These are phyloP conservation scores for Cyclaneusma minus DNA, from an alignment of 2,329 filamentous ascomycete genomes.

Conservation along the genomic window DNA sequence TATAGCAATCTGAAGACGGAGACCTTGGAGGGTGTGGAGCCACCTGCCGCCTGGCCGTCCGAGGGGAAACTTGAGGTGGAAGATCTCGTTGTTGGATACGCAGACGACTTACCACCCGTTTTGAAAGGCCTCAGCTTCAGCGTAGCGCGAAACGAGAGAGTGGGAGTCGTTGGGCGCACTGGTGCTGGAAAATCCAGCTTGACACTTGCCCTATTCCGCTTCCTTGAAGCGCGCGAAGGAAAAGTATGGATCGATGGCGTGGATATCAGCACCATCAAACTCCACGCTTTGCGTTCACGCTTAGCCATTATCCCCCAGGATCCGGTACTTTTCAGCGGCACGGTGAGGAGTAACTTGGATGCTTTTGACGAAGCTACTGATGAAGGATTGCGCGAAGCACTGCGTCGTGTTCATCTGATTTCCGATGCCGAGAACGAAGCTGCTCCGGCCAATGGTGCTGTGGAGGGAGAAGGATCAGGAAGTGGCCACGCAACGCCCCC, in stretches of 20 bases:
- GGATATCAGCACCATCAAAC: slow-evolving; percentile 56
- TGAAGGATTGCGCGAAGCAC: slow-evolving; percentile 49
- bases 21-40: slow-evolving; percentile 40
- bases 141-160: slow-evolving; percentile 49
- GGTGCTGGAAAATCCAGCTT: slow-evolving; percentile 66
- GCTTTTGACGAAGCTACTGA: slow-evolving; percentile 59
- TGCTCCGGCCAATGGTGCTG: no score
- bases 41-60: slow-evolving; percentile 60
- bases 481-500: slow-evolving; percentile 22
- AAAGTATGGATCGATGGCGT: slow-evolving; percentile 56
- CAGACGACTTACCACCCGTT: slow-evolving; percentile 53
- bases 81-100: slow-evolving; percentile 58
- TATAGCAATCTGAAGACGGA: slow-evolving; percentile 57
- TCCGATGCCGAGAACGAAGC: slow-evolving; percentile 4
- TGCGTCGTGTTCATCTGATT: slow-evolving; percentile 51
- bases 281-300: slow-evolving; percentile 56
- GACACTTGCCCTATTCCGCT: slow-evolving; percentile 63
- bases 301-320: slow-evolving; percentile 74
- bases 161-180: slow-evolving; percentile 66
- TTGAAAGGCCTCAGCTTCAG: slow-evolving; percentile 54
- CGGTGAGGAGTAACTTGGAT: slow-evolving; percentile 61
- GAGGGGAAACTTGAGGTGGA: slow-evolving; percentile 60
- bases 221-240: slow-evolving; percentile 53
- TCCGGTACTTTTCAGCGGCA: slow-evolving; percentile 69
- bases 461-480: slow-evolving; percentile 3